phyloP scores from a whole-genome alignment of 345 rosid genomes.

The Populus simonii region DNA sequence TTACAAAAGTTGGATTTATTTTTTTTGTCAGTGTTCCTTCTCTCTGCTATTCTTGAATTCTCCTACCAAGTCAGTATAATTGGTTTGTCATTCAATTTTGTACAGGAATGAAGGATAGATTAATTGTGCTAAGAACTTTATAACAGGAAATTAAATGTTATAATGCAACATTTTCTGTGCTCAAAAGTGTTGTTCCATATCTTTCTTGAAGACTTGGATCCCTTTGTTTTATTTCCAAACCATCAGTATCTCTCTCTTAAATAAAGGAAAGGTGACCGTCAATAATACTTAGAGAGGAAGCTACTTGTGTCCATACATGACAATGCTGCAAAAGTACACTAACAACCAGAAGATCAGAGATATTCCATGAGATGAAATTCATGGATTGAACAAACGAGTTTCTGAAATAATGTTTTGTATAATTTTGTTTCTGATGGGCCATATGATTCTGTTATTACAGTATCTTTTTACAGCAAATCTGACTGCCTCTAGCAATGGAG shows the following conservation, averaged over 20 bases:
- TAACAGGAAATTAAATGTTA: background rate
- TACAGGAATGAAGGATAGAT: background rate
- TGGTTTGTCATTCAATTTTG: background rate
- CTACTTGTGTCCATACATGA: background rate
- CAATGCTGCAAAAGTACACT: background rate
- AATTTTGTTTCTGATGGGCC: background rate
- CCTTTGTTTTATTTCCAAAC: background rate
- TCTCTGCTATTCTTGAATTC: background rate
- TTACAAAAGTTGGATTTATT: background rate
- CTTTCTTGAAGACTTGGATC: background rate
- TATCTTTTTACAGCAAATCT: background rate
- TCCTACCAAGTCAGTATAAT: background rate
- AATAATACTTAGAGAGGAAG: background rate
- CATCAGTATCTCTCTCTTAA: too few relatives aligned
- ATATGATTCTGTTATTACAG: background rate
- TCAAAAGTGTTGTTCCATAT: background rate
- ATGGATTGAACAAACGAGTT: background rate
- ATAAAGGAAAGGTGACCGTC: background rate
- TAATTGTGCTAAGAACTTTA: background rate
- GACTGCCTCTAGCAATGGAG: slow-evolving; percentile 2
- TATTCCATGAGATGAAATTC: background rate
- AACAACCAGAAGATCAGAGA: background rate
- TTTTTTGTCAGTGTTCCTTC: background rate
- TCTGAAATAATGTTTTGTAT: background rate
- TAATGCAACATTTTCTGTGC: background rate